These are phyloP conservation scores for Candida coquimbonensis DNA, from an alignment of 805 yeast species.

Conservation along the genomic window DNA sequence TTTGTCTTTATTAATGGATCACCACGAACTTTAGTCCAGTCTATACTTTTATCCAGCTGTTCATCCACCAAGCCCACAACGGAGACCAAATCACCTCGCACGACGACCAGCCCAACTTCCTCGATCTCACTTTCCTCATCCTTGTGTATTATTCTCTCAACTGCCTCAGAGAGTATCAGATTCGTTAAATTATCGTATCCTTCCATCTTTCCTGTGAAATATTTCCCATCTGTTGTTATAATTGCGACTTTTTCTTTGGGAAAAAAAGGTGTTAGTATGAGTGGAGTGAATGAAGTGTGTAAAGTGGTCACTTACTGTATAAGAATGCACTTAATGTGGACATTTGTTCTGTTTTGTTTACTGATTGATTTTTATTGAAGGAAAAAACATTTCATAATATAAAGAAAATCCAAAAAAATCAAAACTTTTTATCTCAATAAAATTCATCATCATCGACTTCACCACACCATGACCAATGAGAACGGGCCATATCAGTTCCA, in stretches of 20 bases:
- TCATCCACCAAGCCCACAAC: conserved; percentile 49
- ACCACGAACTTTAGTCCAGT: conserved; percentile 26
- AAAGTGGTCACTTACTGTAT: conserved; percentile 14
- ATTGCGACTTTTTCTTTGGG: conserved; percentile 41
- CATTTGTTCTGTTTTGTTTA: conserved; percentile 7
- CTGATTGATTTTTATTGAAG: background rate
- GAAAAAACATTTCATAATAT: background rate
- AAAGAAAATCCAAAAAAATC: background rate
- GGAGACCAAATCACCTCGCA: conserved; percentile 55
- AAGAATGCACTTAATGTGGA: conserved; percentile 17
- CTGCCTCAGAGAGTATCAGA: conserved; percentile 43
- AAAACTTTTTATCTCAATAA: background rate
- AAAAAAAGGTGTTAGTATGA: conserved; percentile 9
- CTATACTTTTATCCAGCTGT: conserved; percentile 31
- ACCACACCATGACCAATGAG: background rate
- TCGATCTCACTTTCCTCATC: conserved; percentile 19
- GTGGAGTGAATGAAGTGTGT: no score
- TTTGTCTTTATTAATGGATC: conserved; percentile 20
- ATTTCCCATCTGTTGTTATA: conserved; percentile 50
- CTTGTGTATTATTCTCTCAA: conserved; percentile 44
- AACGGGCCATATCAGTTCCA: conserved; percentile 10
- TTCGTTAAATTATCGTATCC: conserved; percentile 67
- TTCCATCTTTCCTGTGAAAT: conserved; percentile 39
- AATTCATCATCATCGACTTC: background rate
- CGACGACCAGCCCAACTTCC: conserved; percentile 40